Evolutionary conservation across 768 basidiomycete genomes (phyloP), one percentile per base, ranked within the genome.

Genomic region (Lactifluus hygrophoroides): DNA sequence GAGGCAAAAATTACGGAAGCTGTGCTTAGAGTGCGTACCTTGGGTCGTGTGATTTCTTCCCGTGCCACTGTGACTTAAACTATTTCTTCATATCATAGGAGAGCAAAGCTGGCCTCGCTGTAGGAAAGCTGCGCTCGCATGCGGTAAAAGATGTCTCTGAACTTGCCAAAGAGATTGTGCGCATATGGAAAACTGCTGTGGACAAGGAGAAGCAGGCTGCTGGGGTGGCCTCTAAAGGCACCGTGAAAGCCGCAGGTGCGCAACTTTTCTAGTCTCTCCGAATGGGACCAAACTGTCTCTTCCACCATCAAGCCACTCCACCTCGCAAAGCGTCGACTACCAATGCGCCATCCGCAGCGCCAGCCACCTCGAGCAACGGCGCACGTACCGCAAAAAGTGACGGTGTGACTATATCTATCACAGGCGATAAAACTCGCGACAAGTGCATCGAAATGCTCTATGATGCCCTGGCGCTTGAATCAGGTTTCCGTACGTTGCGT

Each of bases 381-480:
- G 61, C 67, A 2, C 82, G 92, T 45, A 83, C 77, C 0, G 72
- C 84, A 25, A 90, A 87, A 69, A 69, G 66, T n/a, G 95, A 98
- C 65, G 83, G 83, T 9, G 74, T 90, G 58, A 78, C 76, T 56
- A 73, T 74, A 5, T 66, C 76, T 5, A 74, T 73, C 34, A 81
- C 79, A 0, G 84, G 85, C 11, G 90, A 97, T 65, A 74, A 72
- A 61, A 89, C 87, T 0, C 77, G 96, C 53, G 90, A 95, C 71
- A 91, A 85, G 69, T 96, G 94, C 68, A 77, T 85, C 8, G 86
- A 90, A 68, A 81, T 98, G 68, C 77, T 94, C 21, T 99, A 99
- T 66, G 92, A 98, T 69, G 90, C 91, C 11, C 77, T 99, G 27
- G 88, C 90, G 2, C 78, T 72, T 51, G 94, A 96, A 73, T 91